Percentiles rank a stretch among this genome's conserved stretches.
phyloP scores from a whole-genome alignment of 768 basidiomycete species.

The Leucocoprinus sp. region DNA sequence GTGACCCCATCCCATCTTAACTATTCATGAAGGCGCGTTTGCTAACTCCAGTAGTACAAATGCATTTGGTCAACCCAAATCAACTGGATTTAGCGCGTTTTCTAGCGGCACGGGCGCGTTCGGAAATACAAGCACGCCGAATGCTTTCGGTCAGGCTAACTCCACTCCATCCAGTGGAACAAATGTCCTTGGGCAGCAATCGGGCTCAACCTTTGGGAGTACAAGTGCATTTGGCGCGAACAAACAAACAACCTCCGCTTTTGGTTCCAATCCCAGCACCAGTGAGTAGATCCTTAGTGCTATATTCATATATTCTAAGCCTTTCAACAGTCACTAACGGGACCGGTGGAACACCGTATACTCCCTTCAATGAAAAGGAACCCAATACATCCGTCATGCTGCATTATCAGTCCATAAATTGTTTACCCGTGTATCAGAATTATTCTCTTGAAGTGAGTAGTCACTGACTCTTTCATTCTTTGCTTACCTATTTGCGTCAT shows the following conservation, averaged over 20 bases:
- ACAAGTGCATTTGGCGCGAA: conserved; percentile 28
- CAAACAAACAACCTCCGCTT: conserved; percentile 30
- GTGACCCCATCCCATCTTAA: conserved; percentile 12
- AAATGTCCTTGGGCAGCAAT: conserved; percentile 15
- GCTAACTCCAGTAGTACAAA: conserved; percentile 16
- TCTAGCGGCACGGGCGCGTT: conserved; percentile 42
- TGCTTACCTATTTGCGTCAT: background rate
- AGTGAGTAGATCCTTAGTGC: conserved; percentile 19
- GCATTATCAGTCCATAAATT: conserved; percentile 77
- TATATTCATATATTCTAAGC: background rate
- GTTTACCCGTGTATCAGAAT: conserved; percentile 70
- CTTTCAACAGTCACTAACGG: conserved; percentile 36
- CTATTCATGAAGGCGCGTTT: conserved; percentile 35
- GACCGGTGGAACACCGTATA: conserved; percentile 57
- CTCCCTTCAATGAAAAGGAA: conserved; percentile 59
- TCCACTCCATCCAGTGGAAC: conserved; percentile 6
- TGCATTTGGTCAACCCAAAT: conserved; percentile 55
- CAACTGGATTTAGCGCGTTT: conserved; percentile 73
- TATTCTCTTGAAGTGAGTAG: conserved; percentile 65
- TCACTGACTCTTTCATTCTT: conserved; percentile 4
- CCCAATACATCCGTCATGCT: conserved; percentile 30
- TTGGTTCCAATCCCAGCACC: conserved; percentile 28
- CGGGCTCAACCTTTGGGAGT: conserved; percentile 35
- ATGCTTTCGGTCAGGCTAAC: conserved; percentile 47
- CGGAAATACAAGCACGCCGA: conserved; percentile 32